Evolutionary conservation across 2,329 filamentous ascomycete species (phyloP), one percentile per base, ranked within the genome.

Genomic region (Colletotrichum sansevieriae): DNA sequence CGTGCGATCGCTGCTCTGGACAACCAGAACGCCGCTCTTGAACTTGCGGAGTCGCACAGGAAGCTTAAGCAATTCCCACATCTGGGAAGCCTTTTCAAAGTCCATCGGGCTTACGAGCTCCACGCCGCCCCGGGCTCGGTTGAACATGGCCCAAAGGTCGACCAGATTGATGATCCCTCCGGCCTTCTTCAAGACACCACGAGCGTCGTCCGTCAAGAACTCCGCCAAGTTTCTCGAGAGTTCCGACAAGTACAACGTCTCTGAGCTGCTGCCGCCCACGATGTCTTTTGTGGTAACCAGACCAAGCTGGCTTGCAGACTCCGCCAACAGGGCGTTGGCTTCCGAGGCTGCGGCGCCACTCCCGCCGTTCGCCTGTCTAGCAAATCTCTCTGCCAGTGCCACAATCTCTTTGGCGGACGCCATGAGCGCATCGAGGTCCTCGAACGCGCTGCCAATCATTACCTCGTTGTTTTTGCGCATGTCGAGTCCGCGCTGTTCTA

Each of bases 401-500:
- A 98, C 91, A 56, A 99, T 94, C 77, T 99, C 94, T 77, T 98
- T 98, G 5, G 96, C 96, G 3, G 95, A 98, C 3, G 95, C 94
- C 95, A 98, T 99, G 43, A 99, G 85, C 3, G 96, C 95, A 77
- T 98, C 95, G 0, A 99, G 87, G 75, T 99, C 96, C 77, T 98
- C 95, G 75, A 99, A 99, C 0, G 96, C 95, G 72, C 89, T 94
- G 29, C 95, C 95, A 72, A 99, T 97, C 57, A 98, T 91, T 10
- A 94, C 82, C 78, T 98, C 94, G 74, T 98, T 98, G 78, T 97
- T 97, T 81, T 93, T 95, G 65, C 94, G 91, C 75, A 94, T 88
- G 73, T 95, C 93, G 6, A 95, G 81, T 0, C 94, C 93, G 70
- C 94, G 89, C 74, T 94, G 91, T 78, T 99, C 96, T 2, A 99